These are phyloP conservation scores for Teunomyces pallodes DNA, from an alignment of 805 yeast genomes.

Conservation along the genomic window DNA sequence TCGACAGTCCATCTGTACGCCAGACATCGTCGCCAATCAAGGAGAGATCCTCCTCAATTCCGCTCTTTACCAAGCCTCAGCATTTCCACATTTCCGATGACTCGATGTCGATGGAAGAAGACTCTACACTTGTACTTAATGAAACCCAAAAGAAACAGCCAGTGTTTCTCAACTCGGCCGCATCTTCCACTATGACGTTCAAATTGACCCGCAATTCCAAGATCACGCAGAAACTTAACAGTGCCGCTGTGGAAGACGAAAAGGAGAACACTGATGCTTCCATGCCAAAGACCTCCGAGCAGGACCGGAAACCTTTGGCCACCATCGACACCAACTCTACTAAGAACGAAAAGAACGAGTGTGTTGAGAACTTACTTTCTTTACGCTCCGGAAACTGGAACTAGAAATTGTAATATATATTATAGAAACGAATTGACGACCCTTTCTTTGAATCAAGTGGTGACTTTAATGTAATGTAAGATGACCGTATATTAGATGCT, in stretches of 20 bases:
- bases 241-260: constrained; percentile 21
- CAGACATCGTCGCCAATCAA: constrained; percentile 3
- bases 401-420: constrained; percentile 1
- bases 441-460: neutral
- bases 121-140: constrained; percentile 13
- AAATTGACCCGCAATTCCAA: constrained; percentile 31
- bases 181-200: constrained; percentile 33
- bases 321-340: constrained; percentile 19
- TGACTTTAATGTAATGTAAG: neutral
- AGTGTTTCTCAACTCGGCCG: constrained; percentile 24
- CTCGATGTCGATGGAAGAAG: constrained; percentile 1
- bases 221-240: constrained; percentile 25
- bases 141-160: constrained; percentile 39
- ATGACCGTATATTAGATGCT: no score
- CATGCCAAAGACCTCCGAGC: constrained; percentile 5
- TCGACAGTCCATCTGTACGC: constrained; percentile 7
- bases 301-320: constrained; percentile 22
- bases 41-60: constrained; percentile 7
- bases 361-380: constrained; percentile 39
- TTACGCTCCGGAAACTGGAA: constrained; percentile 36
- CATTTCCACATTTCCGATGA: neutral
- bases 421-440: constrained; percentile 1
- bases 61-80: constrained; percentile 4
- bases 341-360: constrained; percentile 8
- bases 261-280: constrained; percentile 18